phyloP scores from a whole-genome alignment of 306 rosid species.

The Lotus japonicus region DNA sequence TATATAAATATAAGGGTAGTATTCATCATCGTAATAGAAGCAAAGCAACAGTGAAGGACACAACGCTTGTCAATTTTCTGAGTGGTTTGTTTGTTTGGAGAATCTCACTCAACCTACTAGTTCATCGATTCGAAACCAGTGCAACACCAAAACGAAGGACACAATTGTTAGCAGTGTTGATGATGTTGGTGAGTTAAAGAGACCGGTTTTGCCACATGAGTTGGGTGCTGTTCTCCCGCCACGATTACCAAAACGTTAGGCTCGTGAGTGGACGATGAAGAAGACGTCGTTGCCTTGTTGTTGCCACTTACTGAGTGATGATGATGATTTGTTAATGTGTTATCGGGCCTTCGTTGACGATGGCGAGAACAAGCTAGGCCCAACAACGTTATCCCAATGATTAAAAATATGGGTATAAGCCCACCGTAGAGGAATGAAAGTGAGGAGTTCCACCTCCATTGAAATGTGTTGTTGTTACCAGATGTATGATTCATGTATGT shows the following conservation, averaged over 20 bases:
- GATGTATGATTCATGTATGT: not conserved
- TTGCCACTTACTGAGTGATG: too few relatives aligned
- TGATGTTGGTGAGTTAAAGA: not conserved
- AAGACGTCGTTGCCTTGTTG: too few relatives aligned
- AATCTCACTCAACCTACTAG: too few relatives aligned
- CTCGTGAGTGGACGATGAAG: not conserved
- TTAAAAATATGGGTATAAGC: conserved; percentile 17
- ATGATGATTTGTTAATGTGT: too few relatives aligned
- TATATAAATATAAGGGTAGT: too few relatives aligned
- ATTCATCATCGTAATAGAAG: too few relatives aligned
- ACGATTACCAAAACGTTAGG: conserved; percentile 27
- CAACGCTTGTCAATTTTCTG: too few relatives aligned
- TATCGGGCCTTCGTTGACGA: not conserved
- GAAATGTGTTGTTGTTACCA: not conserved
- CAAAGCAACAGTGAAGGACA: too few relatives aligned
- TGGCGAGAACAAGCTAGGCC: conserved; percentile 12
- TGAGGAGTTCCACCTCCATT: conserved; percentile 26
- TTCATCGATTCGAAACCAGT: too few relatives aligned
- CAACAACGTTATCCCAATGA: conserved; percentile 9
- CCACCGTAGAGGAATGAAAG: conserved; percentile 26
- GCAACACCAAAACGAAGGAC: too few relatives aligned
- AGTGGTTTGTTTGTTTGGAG: too few relatives aligned
- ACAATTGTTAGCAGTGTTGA: too few relatives aligned
- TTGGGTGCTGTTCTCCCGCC: conserved; percentile 25
- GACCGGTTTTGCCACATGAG: conserved; percentile 24